Evolutionary conservation across 2,329 filamentous ascomycete genomes (phyloP).

Genomic region (Arthrobotrys pseudoclavata): DNA sequence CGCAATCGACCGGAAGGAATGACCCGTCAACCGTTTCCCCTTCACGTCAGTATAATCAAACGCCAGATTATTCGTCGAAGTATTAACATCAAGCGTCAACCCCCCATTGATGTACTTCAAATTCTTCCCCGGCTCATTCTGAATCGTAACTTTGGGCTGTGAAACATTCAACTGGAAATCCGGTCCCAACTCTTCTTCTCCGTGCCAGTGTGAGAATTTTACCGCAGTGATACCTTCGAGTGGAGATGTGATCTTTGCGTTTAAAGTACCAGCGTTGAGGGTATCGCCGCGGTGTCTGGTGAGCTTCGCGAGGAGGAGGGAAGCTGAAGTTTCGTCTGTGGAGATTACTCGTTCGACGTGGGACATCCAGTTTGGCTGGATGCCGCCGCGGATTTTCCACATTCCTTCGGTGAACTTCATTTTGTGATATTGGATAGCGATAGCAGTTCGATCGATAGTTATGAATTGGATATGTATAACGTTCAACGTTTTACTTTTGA

Average conservation of each 20-base stretch:
- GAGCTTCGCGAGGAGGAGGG: constrained; percentile 44
- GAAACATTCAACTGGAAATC: constrained; percentile 67
- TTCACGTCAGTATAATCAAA: constrained; percentile 66
- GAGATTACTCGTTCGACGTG: constrained; percentile 58
- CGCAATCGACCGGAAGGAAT: constrained; percentile 67
- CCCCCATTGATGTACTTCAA: constrained; percentile 66
- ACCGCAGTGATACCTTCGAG: constrained; percentile 67
- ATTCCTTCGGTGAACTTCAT: constrained; percentile 63
- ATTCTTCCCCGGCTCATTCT: constrained; percentile 65
- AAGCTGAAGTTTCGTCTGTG: constrained; percentile 32
- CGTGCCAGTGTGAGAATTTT: constrained; percentile 67
- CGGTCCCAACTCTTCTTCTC: constrained; percentile 66
- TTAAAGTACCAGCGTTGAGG: constrained; percentile 61
- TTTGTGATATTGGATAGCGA: constrained; percentile 4
- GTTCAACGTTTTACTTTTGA: constrained; percentile 1
- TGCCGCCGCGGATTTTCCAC: constrained; percentile 62
- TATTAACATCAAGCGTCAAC: constrained; percentile 66
- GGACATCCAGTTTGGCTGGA: constrained; percentile 61
- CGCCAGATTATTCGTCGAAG: constrained; percentile 66
- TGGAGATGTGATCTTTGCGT: constrained; percentile 59
- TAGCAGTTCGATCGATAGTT: neutral
- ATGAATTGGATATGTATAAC: neutral
- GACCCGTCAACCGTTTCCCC: constrained; percentile 66
- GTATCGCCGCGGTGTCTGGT: constrained; percentile 61
- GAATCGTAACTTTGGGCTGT: constrained; percentile 62